Evolutionary conservation across 177 flowering plant species (phyloP), one percentile per base, ranked within the genome.

Genomic region (Tripterygium wilfordii): DNA sequence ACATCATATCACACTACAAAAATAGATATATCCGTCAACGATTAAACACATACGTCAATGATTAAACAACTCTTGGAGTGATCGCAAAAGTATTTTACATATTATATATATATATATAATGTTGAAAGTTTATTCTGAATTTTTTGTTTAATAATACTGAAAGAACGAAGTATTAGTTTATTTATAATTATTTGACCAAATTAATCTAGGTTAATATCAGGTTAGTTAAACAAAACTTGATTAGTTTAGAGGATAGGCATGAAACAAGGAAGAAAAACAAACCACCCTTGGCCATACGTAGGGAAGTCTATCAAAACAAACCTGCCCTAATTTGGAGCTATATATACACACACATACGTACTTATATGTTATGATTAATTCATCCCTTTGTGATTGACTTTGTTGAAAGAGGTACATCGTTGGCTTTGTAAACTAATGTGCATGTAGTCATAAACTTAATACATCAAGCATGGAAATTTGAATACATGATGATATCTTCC

Each of bases 171-270:
- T 20, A 28, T 40, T 10, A 40, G 19, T 50, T 37, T 37, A 26
- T 26, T 12, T n/a, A n/a, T 40, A 30, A 29, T 49, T 38, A 51
- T 53, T 47, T 60, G 58, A 60, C 65, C 63, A 19, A 43, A 49
- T 36, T 49, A 43, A 49, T 36, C 33, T 52, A 3, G 8, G 22
- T 31, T 45, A 17, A 25, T 6, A 24, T 38, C 18, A 38, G 35
- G n/a, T n/a, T 27, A 54, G 50, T 38, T 54, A 27, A 54, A 61
- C 59, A 43, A 44, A 54, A 48, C 50, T 29, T n/a, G 58, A 36
- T 36, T 54, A 23, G 15, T 54, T 29, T 29, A 26, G n/a, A 12
- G 10, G 40, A 38, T 8, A 36, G 17, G n/a, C 46, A 13, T 22
- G 29, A n/a, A 46, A 32, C 14, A 31, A 9, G 47, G 43, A 28